Percentiles rank a stretch among this genome's conserved stretches.
These are phyloP conservation scores for Penicillium psychrosexuale DNA, from an alignment of 2,329 filamentous ascomycete genomes.

Conservation along the genomic window DNA sequence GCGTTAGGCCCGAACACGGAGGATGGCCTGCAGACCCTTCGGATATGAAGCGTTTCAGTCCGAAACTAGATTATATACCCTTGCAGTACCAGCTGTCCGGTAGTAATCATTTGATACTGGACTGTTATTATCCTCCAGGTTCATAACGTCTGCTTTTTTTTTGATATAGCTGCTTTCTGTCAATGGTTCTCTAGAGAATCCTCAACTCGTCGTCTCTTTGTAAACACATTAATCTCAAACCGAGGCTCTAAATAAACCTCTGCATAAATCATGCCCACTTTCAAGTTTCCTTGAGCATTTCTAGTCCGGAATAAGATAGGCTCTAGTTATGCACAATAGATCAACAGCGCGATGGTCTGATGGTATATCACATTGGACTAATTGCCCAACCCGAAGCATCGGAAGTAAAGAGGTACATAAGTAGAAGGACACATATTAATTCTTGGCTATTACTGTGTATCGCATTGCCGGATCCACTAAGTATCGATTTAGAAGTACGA, in stretches of 20 bases:
- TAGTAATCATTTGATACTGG: not conserved
- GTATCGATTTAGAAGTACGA: not conserved
- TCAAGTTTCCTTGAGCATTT: not conserved
- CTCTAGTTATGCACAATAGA: not conserved
- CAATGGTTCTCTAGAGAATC: too few species aligned
- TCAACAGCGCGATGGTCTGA: not conserved
- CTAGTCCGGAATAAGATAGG: not conserved
- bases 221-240: not conserved
- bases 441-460: slow-evolving; percentile 5
- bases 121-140: not conserved
- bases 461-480: not conserved
- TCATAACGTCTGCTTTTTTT: not conserved
- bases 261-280: too few species aligned
- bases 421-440: slow-evolving; percentile 5
- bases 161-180: not conserved
- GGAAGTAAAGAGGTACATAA: slow-evolving; percentile 1
- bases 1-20: slow-evolving; percentile 2
- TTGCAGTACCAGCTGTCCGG: slow-evolving; percentile 7
- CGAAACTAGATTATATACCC: slow-evolving; percentile 11
- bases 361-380: not conserved
- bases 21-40: slow-evolving; percentile 2
- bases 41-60: slow-evolving; percentile 19
- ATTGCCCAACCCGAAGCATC: slow-evolving; percentile 3
- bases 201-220: not conserved
- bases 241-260: not conserved